Base-by-base conservation (phyloP, 1,139 yeast genomes). In the Arxiozyma slooffiae region DNA sequence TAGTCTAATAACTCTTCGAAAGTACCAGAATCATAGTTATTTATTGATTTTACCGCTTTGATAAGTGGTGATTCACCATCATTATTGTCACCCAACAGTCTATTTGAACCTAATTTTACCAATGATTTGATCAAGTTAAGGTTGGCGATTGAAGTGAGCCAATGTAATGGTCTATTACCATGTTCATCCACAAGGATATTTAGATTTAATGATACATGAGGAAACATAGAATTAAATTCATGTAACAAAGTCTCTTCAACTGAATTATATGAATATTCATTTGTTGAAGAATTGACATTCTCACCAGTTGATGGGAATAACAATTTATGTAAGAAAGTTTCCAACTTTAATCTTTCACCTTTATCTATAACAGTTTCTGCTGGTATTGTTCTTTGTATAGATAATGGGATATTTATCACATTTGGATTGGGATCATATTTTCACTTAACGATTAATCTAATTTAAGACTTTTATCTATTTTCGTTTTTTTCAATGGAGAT, bases 121-220 rank as follows among this genome's bases (percentile, higher is more conserved):
- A 94, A 71, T 52, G 87, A 88, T 52, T 79, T 79, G 5, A 89
- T 92, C 52, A 90, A 74, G 2, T 81, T 73, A 5, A 82, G 71
- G 55, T 88, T 81, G 0, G 95, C 97, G 69, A 94, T 76, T 0
- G 97, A 88, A 36, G 97, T 83, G 1, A 97, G 95, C 95, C 97
- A 87, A 67, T 94, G 99, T 53, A 94, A 74, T 1, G 96, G 89
- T 0, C 96, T 84, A 62, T 92, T 94, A 0, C 97, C 97, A 52
- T 85, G 81, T 59, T 85, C 94, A 67, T 94, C 99, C 47, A 94
- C 87, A 1, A 96, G 82, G 41, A 88, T 86, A 60, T 86, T 89
- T 50, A 88, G 76, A 55, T 80, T 78, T 44, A 86, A 71, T 30
- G 74, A 71, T 4, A 62, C 55, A 21, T 57, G 54, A 20, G 68